A percentile compares a stretch with the other conserved stretches of the same genome.
phyloP scores from a whole-genome alignment of 225 moss, liverwort and hornwort genomes.

The Sphagnum tenellum region DNA sequence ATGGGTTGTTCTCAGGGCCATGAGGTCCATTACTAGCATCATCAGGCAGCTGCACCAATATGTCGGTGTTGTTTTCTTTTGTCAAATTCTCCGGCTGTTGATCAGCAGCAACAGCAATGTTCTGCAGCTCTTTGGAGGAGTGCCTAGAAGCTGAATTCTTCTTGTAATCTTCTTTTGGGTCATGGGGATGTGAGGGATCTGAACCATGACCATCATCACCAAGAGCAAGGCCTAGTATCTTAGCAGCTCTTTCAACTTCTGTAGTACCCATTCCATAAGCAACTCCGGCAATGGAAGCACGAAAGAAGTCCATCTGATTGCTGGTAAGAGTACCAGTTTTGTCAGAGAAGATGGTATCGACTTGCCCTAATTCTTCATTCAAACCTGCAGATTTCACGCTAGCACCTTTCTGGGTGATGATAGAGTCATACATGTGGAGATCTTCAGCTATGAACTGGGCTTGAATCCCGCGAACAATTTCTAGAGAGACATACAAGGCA shows the following conservation, averaged over 20 bases:
- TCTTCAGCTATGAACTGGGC: conserved; percentile 52
- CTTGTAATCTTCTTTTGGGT: conserved; percentile 3
- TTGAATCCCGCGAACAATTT: conserved; percentile 55
- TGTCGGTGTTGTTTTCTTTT: not conserved
- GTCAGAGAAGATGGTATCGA: conserved; percentile 70
- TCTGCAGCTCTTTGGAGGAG: not conserved
- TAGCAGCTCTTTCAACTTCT: conserved; percentile 49
- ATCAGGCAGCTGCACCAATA: not conserved
- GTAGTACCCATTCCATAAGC: conserved; percentile 59
- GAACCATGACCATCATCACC: not conserved
- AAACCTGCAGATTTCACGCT: conserved; percentile 46
- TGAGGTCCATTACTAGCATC: conserved; percentile 2
- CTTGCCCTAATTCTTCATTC: conserved; percentile 76
- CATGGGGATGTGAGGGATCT: conserved; percentile 3
- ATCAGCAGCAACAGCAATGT: not conserved
- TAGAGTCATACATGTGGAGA: conserved; percentile 40
- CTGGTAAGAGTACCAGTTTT: conserved; percentile 75
- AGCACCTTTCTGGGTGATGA: conserved; percentile 20
- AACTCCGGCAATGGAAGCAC: conserved; percentile 53
- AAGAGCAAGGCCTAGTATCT: conserved; percentile 22
- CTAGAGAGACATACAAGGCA: conserved; percentile 56
- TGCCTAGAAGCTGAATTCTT: too few relatives aligned
- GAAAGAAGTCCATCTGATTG: conserved; percentile 77
- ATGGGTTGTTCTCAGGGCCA: conserved; percentile 15
- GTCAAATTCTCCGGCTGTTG: not conserved